These are phyloP conservation scores for Fusarium dimerum DNA, from an alignment of 2,329 filamentous ascomycete species.

Conservation along the genomic window DNA sequence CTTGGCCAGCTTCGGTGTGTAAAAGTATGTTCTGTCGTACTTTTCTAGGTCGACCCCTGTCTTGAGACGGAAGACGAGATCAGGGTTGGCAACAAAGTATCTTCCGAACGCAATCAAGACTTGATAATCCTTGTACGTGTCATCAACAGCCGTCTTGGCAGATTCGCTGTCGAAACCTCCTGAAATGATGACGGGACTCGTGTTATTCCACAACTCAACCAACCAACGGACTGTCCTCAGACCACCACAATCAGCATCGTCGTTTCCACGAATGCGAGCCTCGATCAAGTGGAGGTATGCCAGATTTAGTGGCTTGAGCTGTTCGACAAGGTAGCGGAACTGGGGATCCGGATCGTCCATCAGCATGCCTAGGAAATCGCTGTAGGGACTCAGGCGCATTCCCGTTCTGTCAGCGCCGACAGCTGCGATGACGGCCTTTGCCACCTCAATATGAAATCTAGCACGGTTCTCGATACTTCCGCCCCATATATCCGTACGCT, in stretches of 20 bases:
- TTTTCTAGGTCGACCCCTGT: slow-evolving; percentile 22
- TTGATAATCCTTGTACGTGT: slow-evolving; percentile 30
- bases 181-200: slow-evolving; percentile 30
- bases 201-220: slow-evolving; percentile 32
- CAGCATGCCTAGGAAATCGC: slow-evolving; percentile 25
- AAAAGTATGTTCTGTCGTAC: slow-evolving; percentile 31
- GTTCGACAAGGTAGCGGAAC: slow-evolving; percentile 26
- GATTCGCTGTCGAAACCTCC: slow-evolving; percentile 25
- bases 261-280: slow-evolving; percentile 21
- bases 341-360: slow-evolving; percentile 20
- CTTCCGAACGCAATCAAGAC: slow-evolving; percentile 33
- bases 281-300: slow-evolving; percentile 34
- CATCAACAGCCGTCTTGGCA: slow-evolving; percentile 21
- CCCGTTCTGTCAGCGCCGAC: slow-evolving; percentile 41
- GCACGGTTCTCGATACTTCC: slow-evolving; percentile 50
- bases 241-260: slow-evolving; percentile 33
- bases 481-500: slow-evolving; percentile 52
- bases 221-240: slow-evolving; percentile 31
- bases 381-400: slow-evolving; percentile 39
- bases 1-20: slow-evolving; percentile 15
- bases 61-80: slow-evolving; percentile 30
- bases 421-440: slow-evolving; percentile 36
- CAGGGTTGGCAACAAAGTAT: slow-evolving; percentile 31
- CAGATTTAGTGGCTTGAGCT: slow-evolving; percentile 32
- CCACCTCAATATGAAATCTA: slow-evolving; percentile 47